Evolutionary conservation across 2,329 filamentous ascomycete genomes (phyloP), one percentile per base, ranked within the genome.

Genomic region (Colletotrichum sp.): DNA sequence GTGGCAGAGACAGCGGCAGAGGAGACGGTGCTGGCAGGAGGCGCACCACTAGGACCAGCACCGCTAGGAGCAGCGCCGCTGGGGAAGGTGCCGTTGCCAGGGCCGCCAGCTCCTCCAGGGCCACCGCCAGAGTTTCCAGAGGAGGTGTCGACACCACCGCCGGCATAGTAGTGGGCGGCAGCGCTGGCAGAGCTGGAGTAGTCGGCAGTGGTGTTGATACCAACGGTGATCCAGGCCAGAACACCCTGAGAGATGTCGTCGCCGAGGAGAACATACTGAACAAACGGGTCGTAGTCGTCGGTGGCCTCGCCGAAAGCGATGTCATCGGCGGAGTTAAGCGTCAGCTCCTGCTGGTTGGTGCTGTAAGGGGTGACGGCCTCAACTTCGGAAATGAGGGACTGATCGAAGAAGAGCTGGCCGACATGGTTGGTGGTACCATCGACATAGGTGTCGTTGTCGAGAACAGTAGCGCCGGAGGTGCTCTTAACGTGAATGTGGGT

Each of bases 331-430:
- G 57, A 31, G 31, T 61, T 61, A 1, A 34, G 31, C 2, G 87
- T 91, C 31, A 88, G 69, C 0, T 80, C 76, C 76, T 87, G 85
- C 0, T 81, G 84, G 79, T 89, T 90, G 65, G 79, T 79, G 38
- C 76, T 79, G 79, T 90, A 89, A 1, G 90, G 89, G 3, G 81
- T 77, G 0, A 82, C 82, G 13, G 80, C 78, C 70, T 91, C 88
- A 66, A 92, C 89, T 33, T 24, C 18, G 15, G 21, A 18, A 55
- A 59, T 59, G 6, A 67, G 43, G 24, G 31, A 24, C n/a, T 67
- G 65, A 16, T 67, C 31, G 31, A 67, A 67, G 27, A 67, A 67
- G 47, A 57, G 27, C 12, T 67, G 65, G 31, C 54, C 51, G 21
- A 59, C 18, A 18, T 59, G 90, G 21, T 81, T 81, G 55, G 79